These are phyloP conservation scores for Amanita exitialis DNA, from an alignment of 768 basidiomycete species.

Conservation along the genomic window DNA sequence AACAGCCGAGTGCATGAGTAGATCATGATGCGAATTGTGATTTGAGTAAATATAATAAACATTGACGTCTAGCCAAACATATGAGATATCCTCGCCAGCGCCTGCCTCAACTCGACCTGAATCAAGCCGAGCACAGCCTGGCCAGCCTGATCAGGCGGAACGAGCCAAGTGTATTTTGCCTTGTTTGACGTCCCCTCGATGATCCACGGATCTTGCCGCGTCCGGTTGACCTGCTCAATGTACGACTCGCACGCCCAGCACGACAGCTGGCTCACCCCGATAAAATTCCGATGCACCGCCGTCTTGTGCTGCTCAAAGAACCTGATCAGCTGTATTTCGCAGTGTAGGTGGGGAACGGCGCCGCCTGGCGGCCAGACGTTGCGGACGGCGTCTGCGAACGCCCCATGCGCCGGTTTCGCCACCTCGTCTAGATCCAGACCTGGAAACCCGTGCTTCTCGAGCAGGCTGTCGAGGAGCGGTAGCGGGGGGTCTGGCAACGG, in stretches of 20 bases:
- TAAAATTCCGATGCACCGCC: neutral
- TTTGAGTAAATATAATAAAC: too few species aligned
- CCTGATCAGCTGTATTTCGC: neutral
- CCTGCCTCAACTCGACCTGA: neutral
- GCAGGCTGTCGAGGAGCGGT: neutral
- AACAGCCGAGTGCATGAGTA: slow-evolving; percentile 3
- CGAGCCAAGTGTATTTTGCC: neutral
- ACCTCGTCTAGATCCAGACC: neutral
- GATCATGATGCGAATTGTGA: too few species aligned
- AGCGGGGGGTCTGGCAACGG: neutral
- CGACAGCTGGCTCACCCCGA: neutral
- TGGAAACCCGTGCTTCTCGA: neutral
- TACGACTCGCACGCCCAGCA: neutral
- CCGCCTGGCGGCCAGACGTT: neutral
- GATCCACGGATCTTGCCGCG: neutral
- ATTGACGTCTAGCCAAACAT: neutral
- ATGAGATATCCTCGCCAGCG: neutral
- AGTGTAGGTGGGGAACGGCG: neutral
- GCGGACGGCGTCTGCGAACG: neutral
- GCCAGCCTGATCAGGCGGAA: neutral
- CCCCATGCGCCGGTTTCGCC: neutral
- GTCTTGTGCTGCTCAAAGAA: neutral
- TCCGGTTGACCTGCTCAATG: neutral
- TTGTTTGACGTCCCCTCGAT: neutral
- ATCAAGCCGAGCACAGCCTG: neutral